These are phyloP conservation scores for Lyophyllum decastes DNA, from an alignment of 768 basidiomycete genomes.

Conservation along the genomic window DNA sequence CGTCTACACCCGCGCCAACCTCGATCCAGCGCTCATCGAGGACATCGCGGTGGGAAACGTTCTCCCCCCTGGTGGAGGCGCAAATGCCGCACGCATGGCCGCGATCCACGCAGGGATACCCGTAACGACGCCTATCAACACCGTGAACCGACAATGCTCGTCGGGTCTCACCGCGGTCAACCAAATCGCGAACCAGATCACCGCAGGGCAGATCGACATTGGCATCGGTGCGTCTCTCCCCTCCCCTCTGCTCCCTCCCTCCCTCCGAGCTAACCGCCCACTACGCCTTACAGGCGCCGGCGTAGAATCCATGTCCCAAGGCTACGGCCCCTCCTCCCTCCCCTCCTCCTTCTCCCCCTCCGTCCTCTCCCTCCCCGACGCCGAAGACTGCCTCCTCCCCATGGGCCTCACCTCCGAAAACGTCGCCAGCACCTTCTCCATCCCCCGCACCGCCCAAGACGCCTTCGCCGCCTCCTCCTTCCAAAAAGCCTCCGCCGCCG, in stretches of 20 bases:
- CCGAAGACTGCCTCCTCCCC: constrained; percentile 80
- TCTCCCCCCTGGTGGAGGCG: constrained; percentile 84
- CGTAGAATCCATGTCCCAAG: constrained; percentile 88
- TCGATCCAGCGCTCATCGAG: constrained; percentile 83
- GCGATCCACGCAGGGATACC: constrained; percentile 88
- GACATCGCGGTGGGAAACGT: constrained; percentile 89
- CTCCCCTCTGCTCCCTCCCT: background rate
- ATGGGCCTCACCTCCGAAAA: constrained; percentile 96
- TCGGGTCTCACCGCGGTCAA: constrained; percentile 82
- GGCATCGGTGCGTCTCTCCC: constrained; percentile 67
- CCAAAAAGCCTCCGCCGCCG: constrained; percentile 80
- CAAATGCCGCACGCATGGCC: constrained; percentile 82
- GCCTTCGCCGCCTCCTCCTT: constrained; percentile 82
- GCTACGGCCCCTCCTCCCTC: constrained; percentile 57
- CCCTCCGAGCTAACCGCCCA: too few species aligned
- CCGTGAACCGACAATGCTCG: constrained; percentile 92
- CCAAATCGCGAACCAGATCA: constrained; percentile 81
- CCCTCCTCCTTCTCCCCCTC: constrained; percentile 62
- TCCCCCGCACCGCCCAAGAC: constrained; percentile 78
- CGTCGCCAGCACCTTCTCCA: constrained; percentile 74
- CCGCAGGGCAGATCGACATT: constrained; percentile 79
- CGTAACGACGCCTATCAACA: constrained; percentile 69
- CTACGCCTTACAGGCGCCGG: constrained; percentile 65
- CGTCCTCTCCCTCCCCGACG: constrained; percentile 64
- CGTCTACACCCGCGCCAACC: constrained; percentile 60